Evolutionary conservation across 2,329 filamentous ascomycete genomes (phyloP), one percentile per base, ranked within the genome.

Genomic region (Penicillium sp.): DNA sequence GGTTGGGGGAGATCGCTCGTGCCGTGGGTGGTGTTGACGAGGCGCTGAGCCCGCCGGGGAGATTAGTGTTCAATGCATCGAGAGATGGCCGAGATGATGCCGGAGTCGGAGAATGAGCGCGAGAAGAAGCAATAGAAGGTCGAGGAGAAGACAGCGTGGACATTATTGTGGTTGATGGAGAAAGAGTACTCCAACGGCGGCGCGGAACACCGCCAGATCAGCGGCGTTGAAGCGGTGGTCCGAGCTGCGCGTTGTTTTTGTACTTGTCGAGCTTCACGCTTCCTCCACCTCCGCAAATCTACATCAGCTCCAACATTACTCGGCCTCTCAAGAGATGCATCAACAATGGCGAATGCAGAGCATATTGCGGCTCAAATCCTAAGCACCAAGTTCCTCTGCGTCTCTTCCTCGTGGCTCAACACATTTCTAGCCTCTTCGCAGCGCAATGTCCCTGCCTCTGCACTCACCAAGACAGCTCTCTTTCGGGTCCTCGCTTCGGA

Each of bases 401-500:
- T 78, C 76, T 87, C 70, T 37, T 77, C 66, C 75, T 64, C 83
- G 58, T 94, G 90, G 85, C 82, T 95, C 31, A 79, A 81, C 58
- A 78, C 77, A 56, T 86, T 94, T 71, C 72, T 89, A 59, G 76
- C 83, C 10, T 79, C 82, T 16, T 83, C 80, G 40, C 70, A 83
- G 79, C 46, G 79, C 81, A 16, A 73, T 44, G 87, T 85, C 1
- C 88, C 90, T 0, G 76, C 92, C 1, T 84, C 87, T 31, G 89
- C 89, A 4, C 82, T 96, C 19, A 81, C 90, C 56, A 90, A 92
- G 61, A 95, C 92, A 2, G 90, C 90, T 39, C 87, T 90, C 64
- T 89, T 92, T 66, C 91, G 92, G 55, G 81, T 98, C 11, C 84
- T 97, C 5, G 85, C 88, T 33, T 85, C 88, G 39, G 91, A 97